Base-by-base conservation (phyloP, 768 basidiomycete species). In the Lactarius psammicola region DNA sequence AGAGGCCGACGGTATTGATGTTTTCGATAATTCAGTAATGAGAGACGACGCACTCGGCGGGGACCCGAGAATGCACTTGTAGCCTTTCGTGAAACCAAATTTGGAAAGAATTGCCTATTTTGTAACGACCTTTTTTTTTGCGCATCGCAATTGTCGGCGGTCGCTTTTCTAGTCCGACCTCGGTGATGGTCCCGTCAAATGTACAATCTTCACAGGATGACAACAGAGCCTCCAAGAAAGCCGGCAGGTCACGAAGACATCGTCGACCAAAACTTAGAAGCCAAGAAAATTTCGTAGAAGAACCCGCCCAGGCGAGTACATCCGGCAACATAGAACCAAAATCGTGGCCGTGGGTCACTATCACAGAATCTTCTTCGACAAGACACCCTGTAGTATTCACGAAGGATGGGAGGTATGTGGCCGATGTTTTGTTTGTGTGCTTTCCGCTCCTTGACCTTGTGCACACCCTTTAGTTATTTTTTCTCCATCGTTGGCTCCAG, bases 401-500 rank as follows among this genome's bases (percentile, higher is more conserved):
- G 33, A 89, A 83, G 75, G 94, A 98, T 76, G 92, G 92, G 77
- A 87, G 87, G 95, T 94, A 73, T 66, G 79, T 72, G 55, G 15
- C 38, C 17, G 54, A n/a, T 23, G 15, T 51, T 51, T 51, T 17
- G 23, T 34, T 55, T 28, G 49, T 34, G 40, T 55, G 34, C 28
- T 58, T 30, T 58, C 40, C 36, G 20, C 46, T 28, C 34, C 30
- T 56, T 63, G 70, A 70, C 60, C 38, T 63, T 56, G 61, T 72
- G 55, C 70, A 62, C 49, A 28, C 54, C 64, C 56, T 66, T 30
- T 63, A 92, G 96, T 73, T 92, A 96, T 78, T 95, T 94, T 81
- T 94, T 98, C 76, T 85, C 91, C 54, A 84, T 94, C 53, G 84
- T 87, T 15, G 90, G 90, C n/a, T 80, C 87, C 9, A 84, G 87